phyloP scores from a whole-genome alignment of 169 alveolate genomes.

The Plasmodium billcollinsi region DNA sequence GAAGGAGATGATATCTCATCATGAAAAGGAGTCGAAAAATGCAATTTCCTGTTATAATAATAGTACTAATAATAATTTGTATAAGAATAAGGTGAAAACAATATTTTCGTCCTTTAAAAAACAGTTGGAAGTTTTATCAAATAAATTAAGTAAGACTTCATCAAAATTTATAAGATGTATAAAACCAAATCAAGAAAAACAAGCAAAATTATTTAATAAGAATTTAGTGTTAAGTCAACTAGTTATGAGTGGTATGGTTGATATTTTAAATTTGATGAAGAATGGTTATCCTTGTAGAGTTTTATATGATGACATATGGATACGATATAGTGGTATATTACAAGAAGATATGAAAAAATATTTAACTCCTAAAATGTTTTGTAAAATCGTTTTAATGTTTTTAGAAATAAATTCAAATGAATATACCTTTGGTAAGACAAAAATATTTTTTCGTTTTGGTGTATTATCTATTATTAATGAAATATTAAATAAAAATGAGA shows the following conservation, averaged over 20 bases:
- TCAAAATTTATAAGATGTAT: slow-evolving; percentile 82
- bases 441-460: slow-evolving; percentile 81
- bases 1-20: slow-evolving; percentile 54
- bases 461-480: slow-evolving; percentile 80
- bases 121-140: slow-evolving; percentile 77
- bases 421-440: slow-evolving; percentile 81
- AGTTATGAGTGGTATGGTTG: slow-evolving; percentile 82
- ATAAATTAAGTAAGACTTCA: slow-evolving; percentile 77
- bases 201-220: slow-evolving; percentile 72
- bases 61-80: slow-evolving; percentile 44
- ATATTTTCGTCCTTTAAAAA: slow-evolving; percentile 77
- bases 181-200: slow-evolving; percentile 79
- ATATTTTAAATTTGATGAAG: slow-evolving; percentile 81
- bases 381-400: slow-evolving; percentile 76
- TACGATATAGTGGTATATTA: slow-evolving; percentile 68
- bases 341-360: slow-evolving; percentile 71
- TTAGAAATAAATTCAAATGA: slow-evolving; percentile 72
- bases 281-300: slow-evolving; percentile 83
- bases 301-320: slow-evolving; percentile 78
- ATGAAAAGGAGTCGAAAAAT: slow-evolving; percentile 35
- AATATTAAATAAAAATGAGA: slow-evolving; percentile 77
- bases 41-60: background rate
- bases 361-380: slow-evolving; percentile 77
- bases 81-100: slow-evolving; percentile 43
- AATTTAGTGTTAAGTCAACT: slow-evolving; percentile 79